Evolutionary conservation across 2,329 filamentous ascomycete genomes (phyloP).

Genomic region (Teratosphaeria epicoccoides): DNA sequence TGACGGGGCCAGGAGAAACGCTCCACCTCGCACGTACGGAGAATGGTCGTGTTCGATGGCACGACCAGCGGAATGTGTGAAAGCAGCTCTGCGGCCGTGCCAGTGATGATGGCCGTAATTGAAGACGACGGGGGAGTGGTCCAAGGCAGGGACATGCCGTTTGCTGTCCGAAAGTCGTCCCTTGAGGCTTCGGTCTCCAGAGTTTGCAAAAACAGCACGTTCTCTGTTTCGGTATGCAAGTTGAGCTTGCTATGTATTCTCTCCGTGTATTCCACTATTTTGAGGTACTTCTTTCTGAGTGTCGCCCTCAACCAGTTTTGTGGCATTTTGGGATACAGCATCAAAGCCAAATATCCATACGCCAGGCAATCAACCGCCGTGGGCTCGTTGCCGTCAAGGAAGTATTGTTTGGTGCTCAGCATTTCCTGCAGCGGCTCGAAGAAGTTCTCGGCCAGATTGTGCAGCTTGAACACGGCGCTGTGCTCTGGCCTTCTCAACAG

Average conservation of each 20-base stretch:
- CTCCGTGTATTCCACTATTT: constrained; percentile 29
- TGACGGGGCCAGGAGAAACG: constrained; percentile 12
- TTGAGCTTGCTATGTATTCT: constrained; percentile 21
- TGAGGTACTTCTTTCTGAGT: constrained; percentile 40
- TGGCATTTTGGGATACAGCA: constrained; percentile 52
- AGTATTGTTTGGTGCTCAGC: constrained; percentile 35
- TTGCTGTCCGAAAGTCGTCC: constrained; percentile 1
- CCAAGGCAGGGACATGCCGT: constrained; percentile 19
- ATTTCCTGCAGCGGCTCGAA: constrained; percentile 60
- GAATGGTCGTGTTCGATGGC: background rate
- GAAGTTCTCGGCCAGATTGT: constrained; percentile 59
- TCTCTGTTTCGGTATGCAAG: constrained; percentile 16
- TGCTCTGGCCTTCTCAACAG: constrained; percentile 58
- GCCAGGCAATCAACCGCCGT: constrained; percentile 68
- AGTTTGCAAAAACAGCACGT: constrained; percentile 11
- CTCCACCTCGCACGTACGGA: background rate
- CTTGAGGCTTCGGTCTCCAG: constrained; percentile 4
- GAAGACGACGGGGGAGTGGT: background rate
- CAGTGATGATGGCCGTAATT: constrained; percentile 1
- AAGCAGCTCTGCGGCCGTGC: constrained; percentile 5
- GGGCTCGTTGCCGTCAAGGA: constrained; percentile 30
- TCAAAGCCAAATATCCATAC: constrained; percentile 67
- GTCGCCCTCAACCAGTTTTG: constrained; percentile 52
- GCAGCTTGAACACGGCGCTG: constrained; percentile 63
- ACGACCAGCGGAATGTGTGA: constrained; percentile 3